These are phyloP conservation scores for Pachysandra terminalis DNA, from an alignment of 164 flowering plant species.

Conservation along the genomic window DNA sequence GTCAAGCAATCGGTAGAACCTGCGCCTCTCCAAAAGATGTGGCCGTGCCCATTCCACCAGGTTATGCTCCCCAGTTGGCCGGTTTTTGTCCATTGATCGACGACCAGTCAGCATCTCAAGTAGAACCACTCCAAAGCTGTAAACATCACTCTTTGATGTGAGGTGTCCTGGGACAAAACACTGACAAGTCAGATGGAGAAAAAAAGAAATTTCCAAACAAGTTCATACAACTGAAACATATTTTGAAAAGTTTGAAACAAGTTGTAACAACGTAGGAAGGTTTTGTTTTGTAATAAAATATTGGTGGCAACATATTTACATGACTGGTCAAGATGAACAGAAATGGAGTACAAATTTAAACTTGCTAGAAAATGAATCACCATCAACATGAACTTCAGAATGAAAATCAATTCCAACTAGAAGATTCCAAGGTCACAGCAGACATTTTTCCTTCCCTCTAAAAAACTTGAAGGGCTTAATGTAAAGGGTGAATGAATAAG, in stretches of 20 bases:
- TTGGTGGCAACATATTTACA: background rate
- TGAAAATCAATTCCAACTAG: no score
- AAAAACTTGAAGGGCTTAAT: no score
- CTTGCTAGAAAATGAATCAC: background rate
- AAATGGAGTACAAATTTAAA: no score
- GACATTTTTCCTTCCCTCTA: no score
- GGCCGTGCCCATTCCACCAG: conserved; percentile 59
- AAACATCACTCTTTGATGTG: conserved; percentile 50
- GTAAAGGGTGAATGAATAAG: no score
- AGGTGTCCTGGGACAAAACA: conserved; percentile 35
- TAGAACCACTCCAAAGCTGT: conserved; percentile 53
- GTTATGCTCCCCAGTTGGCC: conserved; percentile 56
- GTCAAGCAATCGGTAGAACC: conserved; percentile 42
- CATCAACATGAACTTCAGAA: no score
- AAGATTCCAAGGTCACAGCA: no score
- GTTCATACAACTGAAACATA: background rate
- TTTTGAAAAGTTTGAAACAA: background rate
- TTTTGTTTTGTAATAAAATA: no score
- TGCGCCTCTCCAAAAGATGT: conserved; percentile 39
- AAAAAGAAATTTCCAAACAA: background rate
- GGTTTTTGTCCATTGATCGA: conserved; percentile 55
- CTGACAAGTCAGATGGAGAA: background rate
- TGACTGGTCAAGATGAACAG: background rate
- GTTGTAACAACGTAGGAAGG: no score
- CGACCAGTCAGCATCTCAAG: conserved; percentile 53